Conservation (phyloP, 1,284 basidiomycete genomes). For the Gymnopus androsaceus region DNA sequence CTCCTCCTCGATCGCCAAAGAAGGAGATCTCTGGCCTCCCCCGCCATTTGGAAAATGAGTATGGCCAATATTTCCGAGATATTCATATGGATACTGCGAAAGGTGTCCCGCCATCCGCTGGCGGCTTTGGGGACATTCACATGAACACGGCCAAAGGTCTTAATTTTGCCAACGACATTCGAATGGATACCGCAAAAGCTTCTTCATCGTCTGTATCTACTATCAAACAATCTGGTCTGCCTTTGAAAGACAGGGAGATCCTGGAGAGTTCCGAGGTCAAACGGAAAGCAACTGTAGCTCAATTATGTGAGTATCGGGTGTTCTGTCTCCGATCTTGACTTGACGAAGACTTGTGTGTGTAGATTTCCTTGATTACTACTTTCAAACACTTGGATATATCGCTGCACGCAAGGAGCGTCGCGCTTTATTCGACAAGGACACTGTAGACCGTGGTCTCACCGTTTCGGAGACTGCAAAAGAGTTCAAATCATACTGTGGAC, state of each 20-base stretch:
- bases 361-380: constrained; percentile 96
- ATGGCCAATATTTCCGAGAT: constrained; percentile 39
- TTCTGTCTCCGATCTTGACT: constrained; percentile 16
- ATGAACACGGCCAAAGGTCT: constrained; percentile 69
- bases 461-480: constrained; percentile 73
- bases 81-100: constrained; percentile 75
- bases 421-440: constrained; percentile 82
- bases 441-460: constrained; percentile 64
- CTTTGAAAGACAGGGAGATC: constrained; percentile 84
- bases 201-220: constrained; percentile 43
- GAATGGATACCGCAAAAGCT: constrained; percentile 67
- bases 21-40: constrained; percentile 20
- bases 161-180: constrained; percentile 51
- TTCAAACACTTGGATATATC: constrained; percentile 88
- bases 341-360: constrained; percentile 1
- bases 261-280: constrained; percentile 84
- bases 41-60: constrained; percentile 8
- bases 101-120: constrained; percentile 37
- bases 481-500: constrained; percentile 87
- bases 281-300: constrained; percentile 92
- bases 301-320: constrained; percentile 71
- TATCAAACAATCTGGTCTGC: constrained; percentile 54
- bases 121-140: constrained; percentile 53
- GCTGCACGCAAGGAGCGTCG: constrained; percentile 82
- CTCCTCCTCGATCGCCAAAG: not conserved